These are phyloP conservation scores for Wickerhamiella nectarea DNA, from an alignment of 805 yeast species.

Conservation along the genomic window DNA sequence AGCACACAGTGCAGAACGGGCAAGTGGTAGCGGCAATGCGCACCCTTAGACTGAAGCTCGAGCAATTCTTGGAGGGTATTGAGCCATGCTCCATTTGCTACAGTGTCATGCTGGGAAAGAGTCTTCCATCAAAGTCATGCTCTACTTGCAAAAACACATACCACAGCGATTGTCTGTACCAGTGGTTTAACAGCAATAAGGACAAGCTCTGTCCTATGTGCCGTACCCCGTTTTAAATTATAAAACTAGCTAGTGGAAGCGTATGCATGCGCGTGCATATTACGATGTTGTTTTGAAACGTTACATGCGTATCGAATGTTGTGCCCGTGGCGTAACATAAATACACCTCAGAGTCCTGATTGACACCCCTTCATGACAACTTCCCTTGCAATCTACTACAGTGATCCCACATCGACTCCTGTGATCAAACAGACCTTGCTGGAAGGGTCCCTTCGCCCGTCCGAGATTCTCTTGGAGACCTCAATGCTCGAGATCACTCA, in stretches of 20 bases:
- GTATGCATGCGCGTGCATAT: not conserved
- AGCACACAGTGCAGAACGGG: slow-evolving; percentile 47
- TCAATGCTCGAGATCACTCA: slow-evolving; percentile 3
- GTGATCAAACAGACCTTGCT: slow-evolving; percentile 3
- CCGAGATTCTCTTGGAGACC: slow-evolving; percentile 2
- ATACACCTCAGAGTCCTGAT: not conserved
- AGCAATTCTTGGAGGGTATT: slow-evolving; percentile 74
- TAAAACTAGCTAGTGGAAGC: not conserved
- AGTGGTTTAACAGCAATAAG: slow-evolving; percentile 94
- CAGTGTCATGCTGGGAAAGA: slow-evolving; percentile 77
- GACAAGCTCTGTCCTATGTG: slow-evolving; percentile 91
- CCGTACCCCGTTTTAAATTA: slow-evolving; percentile 34
- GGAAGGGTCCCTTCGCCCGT: not conserved
- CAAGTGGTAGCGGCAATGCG: slow-evolving; percentile 44
- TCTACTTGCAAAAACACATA: slow-evolving; percentile 84
- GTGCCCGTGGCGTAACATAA: not conserved
- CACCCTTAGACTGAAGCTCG: slow-evolving; percentile 57
- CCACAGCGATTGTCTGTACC: slow-evolving; percentile 89
- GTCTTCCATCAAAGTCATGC: slow-evolving; percentile 80
- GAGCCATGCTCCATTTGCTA: slow-evolving; percentile 97
- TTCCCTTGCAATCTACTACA: slow-evolving; percentile 7
- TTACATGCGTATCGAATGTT: not conserved
- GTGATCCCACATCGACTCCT: not conserved
- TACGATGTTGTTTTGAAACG: not conserved
- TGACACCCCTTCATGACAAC: not conserved